Conservation (phyloP, 2,329 filamentous ascomycete species). For the Ceratocystis smalleyi region DNA sequence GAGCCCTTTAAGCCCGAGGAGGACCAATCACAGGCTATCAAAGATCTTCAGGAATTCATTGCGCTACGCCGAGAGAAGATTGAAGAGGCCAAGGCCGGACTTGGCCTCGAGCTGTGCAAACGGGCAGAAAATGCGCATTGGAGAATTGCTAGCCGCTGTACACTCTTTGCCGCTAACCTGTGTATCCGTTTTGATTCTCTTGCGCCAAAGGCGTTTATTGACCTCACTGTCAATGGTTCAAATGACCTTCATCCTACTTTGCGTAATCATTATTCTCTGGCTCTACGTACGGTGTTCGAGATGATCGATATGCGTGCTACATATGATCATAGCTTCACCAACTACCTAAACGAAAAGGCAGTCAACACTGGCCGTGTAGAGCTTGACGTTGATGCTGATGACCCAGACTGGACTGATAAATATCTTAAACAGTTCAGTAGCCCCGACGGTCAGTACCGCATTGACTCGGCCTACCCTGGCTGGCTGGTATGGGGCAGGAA, state of each 20-base stretch:
- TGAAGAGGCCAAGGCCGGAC: constrained; percentile 64
- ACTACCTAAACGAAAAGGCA: constrained; percentile 42
- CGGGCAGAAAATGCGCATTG: constrained; percentile 71
- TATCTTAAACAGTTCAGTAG: constrained; percentile 66
- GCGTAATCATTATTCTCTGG: constrained; percentile 64
- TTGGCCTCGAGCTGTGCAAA: constrained; percentile 69
- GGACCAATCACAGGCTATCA: constrained; percentile 37
- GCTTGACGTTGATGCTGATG: constrained; percentile 56
- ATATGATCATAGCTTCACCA: constrained; percentile 73
- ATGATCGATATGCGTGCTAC: constrained; percentile 73
- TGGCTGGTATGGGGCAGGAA: constrained; percentile 92
- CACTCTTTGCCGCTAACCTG: constrained; percentile 78
- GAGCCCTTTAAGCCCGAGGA: constrained; percentile 38
- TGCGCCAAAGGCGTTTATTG: constrained; percentile 65
- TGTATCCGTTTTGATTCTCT: constrained; percentile 84
- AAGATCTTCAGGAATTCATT: constrained; percentile 53
- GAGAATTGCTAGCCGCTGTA: constrained; percentile 85
- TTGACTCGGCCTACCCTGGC: constrained; percentile 82
- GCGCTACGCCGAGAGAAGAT: constrained; percentile 58
- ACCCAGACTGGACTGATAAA: constrained; percentile 61
- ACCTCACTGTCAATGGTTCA: constrained; percentile 65
- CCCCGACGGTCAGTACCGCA: constrained; percentile 62
- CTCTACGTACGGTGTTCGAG: constrained; percentile 62
- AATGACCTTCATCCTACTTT: constrained; percentile 84
- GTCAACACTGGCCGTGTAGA: constrained; percentile 60